Conservation (phyloP, 2,329 filamentous ascomycete species). For the Alternaria sp. region DNA sequence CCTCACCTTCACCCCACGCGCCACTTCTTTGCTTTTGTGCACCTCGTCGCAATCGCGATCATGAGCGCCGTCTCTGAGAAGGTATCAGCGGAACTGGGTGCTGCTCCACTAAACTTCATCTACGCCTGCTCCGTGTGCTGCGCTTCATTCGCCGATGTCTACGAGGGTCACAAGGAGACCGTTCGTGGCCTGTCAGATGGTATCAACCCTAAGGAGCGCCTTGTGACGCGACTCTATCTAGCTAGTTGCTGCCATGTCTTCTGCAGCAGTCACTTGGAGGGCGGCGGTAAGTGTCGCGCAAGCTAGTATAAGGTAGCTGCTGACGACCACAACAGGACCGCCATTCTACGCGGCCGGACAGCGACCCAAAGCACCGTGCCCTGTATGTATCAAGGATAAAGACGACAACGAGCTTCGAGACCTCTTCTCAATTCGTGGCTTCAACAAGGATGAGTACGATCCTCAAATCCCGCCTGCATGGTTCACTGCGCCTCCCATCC, state of each 20-base stretch:
- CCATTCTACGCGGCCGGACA: slow-evolving; percentile 56
- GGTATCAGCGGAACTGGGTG: slow-evolving; percentile 39
- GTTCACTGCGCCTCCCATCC: slow-evolving; percentile 57
- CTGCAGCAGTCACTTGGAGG: slow-evolving; percentile 59
- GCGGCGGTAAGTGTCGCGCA: slow-evolving; percentile 54
- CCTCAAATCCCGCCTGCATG: slow-evolving; percentile 54
- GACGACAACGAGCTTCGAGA: slow-evolving; percentile 48
- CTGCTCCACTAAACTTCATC: slow-evolving; percentile 54
- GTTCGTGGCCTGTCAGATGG: slow-evolving; percentile 51
- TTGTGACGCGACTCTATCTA: slow-evolving; percentile 58
- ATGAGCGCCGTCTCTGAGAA: slow-evolving; percentile 28
- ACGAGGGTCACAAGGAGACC: slow-evolving; percentile 50
- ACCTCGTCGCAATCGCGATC: background rate
- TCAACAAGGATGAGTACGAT: slow-evolving; percentile 54
- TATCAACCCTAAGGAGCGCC: slow-evolving; percentile 48
- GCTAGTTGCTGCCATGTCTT: slow-evolving; percentile 60
- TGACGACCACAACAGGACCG: slow-evolving; percentile 46
- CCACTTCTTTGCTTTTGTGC: slow-evolving; percentile 9
- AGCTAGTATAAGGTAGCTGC: slow-evolving; percentile 1
- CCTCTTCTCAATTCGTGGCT: slow-evolving; percentile 58
- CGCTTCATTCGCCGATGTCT: slow-evolving; percentile 56
- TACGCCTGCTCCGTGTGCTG: slow-evolving; percentile 61
- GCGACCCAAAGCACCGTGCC: slow-evolving; percentile 56
- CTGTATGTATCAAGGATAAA: slow-evolving; percentile 53
- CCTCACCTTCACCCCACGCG: slow-evolving; percentile 5